Percentiles rank a stretch among this genome's conserved stretches.
Evolutionary conservation across 495 filamentous ascomycete genomes (phyloP).

Genomic region (Penicillium taxi): DNA sequence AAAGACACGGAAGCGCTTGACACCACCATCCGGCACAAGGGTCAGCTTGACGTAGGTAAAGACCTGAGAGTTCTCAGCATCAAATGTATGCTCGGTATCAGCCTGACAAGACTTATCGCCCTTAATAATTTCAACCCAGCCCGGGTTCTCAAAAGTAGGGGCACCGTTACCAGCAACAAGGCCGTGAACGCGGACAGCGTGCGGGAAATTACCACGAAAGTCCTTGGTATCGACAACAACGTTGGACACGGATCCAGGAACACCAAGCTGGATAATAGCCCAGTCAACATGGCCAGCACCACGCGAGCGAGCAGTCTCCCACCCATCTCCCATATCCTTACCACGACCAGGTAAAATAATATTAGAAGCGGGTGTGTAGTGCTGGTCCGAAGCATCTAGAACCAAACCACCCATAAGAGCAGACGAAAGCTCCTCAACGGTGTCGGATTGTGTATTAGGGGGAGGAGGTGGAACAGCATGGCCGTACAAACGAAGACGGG

Average conservation of each 20-base stretch:
- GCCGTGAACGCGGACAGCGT: constrained; percentile 53
- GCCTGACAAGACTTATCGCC: constrained; percentile 59
- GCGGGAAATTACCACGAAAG: constrained; percentile 85
- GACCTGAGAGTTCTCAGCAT: constrained; percentile 40
- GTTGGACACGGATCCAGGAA: constrained; percentile 58
- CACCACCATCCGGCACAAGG: constrained; percentile 87
- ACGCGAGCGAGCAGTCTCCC: constrained; percentile 81
- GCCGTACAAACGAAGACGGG: constrained; percentile 75
- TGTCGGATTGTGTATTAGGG: constrained; percentile 12
- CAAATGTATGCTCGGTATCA: constrained; percentile 76
- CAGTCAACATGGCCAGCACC: constrained; percentile 76
- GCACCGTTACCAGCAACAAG: constrained; percentile 52
- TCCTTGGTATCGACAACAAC: constrained; percentile 82
- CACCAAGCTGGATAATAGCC: constrained; percentile 71
- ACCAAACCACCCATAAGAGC: constrained; percentile 75
- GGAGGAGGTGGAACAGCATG: constrained; percentile 47
- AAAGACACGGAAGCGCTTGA: constrained; percentile 78
- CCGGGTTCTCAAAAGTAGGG: constrained; percentile 51
- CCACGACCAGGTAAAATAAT: constrained; percentile 78
- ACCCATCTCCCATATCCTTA: constrained; percentile 89
- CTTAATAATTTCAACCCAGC: constrained; percentile 62
- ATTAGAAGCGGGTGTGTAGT: constrained; percentile 79
- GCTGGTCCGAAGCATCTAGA: constrained; percentile 70
- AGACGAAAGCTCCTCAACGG: constrained; percentile 74
- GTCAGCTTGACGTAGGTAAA: constrained; percentile 82